phyloP scores from a whole-genome alignment of 2,329 filamentous ascomycete species.

The Chrysoporthe cubensis region DNA sequence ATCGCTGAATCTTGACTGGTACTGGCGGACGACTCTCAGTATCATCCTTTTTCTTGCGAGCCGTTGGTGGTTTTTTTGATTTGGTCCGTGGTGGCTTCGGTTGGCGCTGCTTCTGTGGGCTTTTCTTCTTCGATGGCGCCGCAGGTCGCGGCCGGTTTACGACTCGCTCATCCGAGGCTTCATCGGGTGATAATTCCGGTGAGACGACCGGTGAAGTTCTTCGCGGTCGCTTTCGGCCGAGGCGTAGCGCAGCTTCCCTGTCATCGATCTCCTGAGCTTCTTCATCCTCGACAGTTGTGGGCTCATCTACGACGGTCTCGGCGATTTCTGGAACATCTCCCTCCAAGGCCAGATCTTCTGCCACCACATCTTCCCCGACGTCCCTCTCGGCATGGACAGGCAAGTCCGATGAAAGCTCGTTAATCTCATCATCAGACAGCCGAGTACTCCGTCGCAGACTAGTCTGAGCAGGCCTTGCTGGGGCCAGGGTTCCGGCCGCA shows the following conservation, averaged over 20 bases:
- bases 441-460: conserved; percentile 29
- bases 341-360: conserved; percentile 11
- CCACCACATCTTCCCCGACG: background rate
- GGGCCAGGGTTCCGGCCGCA: conserved; percentile 39
- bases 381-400: conserved; percentile 2
- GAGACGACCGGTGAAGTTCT: conserved; percentile 43
- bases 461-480: conserved; percentile 38
- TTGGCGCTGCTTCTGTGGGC: conserved; percentile 47
- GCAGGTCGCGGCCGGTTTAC: conserved; percentile 45
- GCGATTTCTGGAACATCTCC: conserved; percentile 7
- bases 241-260: conserved; percentile 45
- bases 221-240: conserved; percentile 50
- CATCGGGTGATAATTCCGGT: conserved; percentile 47
- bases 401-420: conserved; percentile 38
- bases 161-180: conserved; percentile 39
- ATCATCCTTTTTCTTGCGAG: conserved; percentile 30
- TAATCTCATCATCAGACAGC: conserved; percentile 30
- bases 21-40: conserved; percentile 20
- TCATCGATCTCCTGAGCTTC: conserved; percentile 49
- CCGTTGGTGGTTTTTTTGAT: conserved; percentile 19
- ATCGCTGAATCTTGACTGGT: conserved; percentile 50
- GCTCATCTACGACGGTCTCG: conserved; percentile 32
- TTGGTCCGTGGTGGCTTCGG: conserved; percentile 30
- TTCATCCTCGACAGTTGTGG: conserved; percentile 21
- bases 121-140: conserved; percentile 37